A percentile compares a stretch with the other conserved stretches of the same genome.
phyloP scores from a whole-genome alignment of 768 basidiomycete species.

The Hortiboletus flavorubellus region DNA sequence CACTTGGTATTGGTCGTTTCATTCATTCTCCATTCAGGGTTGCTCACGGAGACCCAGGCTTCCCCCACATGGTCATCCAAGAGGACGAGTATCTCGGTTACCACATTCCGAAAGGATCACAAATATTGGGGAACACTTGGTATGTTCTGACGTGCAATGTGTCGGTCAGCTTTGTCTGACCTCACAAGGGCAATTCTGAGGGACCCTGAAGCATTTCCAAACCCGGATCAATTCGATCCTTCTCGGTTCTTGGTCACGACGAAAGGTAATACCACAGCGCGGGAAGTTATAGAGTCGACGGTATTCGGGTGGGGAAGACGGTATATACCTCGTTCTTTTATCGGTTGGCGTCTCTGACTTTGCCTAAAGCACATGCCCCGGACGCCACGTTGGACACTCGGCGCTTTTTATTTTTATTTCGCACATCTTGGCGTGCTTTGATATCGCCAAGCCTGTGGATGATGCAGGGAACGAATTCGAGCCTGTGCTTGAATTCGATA shows the following conservation, averaged over 20 bases:
- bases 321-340: not conserved
- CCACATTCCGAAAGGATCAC: not conserved
- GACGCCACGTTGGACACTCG: conserved; percentile 1
- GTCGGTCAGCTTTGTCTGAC: not conserved
- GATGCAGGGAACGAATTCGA: not conserved
- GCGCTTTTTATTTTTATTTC: not conserved
- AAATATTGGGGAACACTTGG: not conserved
- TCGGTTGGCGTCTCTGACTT: not conserved
- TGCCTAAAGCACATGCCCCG: not conserved
- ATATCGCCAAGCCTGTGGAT: not conserved
- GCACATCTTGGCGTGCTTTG: not conserved
- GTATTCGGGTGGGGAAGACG: conserved; percentile 4
- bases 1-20: conserved; percentile 2
- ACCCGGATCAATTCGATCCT: conserved; percentile 22
- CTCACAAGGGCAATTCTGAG: conserved; percentile 19
- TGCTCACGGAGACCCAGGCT: conserved; percentile 24
- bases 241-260: conserved; percentile 13
- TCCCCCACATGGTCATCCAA: conserved; percentile 34
- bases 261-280: not conserved
- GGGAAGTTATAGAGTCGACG: not conserved
- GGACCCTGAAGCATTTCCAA: conserved; percentile 15
- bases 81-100: conserved; percentile 27
- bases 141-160: conserved; percentile 5
- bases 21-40: not conserved
- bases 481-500: not conserved